Evolutionary conservation across 805 yeast genomes (phyloP).

Genomic region (Sugiyamaella marilandica): DNA sequence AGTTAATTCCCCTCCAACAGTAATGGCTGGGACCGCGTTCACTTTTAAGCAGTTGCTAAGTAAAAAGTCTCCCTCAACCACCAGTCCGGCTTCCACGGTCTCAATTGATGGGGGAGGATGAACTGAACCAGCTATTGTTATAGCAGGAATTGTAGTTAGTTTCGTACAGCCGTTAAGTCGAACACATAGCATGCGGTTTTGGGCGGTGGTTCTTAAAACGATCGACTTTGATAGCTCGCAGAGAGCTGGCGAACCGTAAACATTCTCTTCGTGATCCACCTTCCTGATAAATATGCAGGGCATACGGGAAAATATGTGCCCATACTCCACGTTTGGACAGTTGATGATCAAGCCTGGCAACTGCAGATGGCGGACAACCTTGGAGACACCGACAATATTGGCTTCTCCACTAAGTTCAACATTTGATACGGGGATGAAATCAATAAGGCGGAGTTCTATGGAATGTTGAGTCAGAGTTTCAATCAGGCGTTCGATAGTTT

Average conservation of each 20-base stretch:
- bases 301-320: neutral
- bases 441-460: neutral
- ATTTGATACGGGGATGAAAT: neutral
- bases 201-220: neutral
- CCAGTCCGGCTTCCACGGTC: neutral
- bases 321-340: neutral
- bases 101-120: neutral
- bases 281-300: neutral
- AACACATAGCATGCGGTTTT: neutral
- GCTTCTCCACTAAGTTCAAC: neutral
- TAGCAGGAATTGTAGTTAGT: neutral
- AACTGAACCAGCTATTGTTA: neutral
- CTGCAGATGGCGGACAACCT: neutral
- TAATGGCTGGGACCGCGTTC: neutral
- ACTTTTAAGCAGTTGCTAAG: neutral
- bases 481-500: neutral
- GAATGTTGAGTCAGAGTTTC: neutral
- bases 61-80: neutral
- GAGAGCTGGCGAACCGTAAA: neutral
- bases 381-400: neutral
- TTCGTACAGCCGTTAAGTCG: neutral
- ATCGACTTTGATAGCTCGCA: neutral
- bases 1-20: neutral
- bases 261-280: neutral
- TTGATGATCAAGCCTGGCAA: neutral